Evolutionary conservation across 192 early-diverging fungal genomes (phyloP).

Genomic region (Coemansia sp.): DNA sequence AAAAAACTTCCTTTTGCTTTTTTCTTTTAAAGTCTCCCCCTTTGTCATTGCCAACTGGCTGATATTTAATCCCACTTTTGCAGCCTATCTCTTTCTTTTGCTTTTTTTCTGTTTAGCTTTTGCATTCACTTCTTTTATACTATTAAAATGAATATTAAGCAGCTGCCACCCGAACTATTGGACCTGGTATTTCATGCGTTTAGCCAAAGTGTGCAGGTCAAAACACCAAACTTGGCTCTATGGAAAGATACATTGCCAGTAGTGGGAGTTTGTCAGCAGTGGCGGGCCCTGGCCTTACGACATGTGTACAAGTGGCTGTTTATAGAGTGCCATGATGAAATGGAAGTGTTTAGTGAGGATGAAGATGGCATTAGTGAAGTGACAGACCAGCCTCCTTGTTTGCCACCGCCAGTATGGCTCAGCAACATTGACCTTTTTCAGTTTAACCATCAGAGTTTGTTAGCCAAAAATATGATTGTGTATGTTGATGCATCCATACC

Average conservation of each 20-base stretch:
- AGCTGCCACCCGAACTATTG: background rate
- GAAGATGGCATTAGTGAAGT: too few species aligned
- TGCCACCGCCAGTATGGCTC: background rate
- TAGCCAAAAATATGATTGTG: background rate
- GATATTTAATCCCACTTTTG: too few species aligned
- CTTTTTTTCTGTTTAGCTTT: too few species aligned
- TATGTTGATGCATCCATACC: background rate
- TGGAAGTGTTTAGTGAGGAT: too few species aligned
- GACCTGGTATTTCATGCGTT: background rate
- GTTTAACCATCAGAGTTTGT: background rate
- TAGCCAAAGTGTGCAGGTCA: background rate
- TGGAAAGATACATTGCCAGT: constrained; percentile 6
- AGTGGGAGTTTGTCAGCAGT: background rate
- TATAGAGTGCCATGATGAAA: background rate
- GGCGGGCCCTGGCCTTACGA: background rate
- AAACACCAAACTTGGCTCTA: background rate
- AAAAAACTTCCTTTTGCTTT: too few species aligned
- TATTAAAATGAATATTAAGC: constrained; percentile 9
- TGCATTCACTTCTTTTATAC: background rate
- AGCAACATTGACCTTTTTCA: background rate
- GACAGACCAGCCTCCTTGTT: background rate
- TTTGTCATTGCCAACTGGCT: too few species aligned
- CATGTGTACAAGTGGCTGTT: background rate
- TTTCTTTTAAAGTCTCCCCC: too few species aligned
- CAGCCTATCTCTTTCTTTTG: too few species aligned